phyloP scores from a whole-genome alignment of 495 filamentous ascomycete species.

The Xylaria curta region DNA sequence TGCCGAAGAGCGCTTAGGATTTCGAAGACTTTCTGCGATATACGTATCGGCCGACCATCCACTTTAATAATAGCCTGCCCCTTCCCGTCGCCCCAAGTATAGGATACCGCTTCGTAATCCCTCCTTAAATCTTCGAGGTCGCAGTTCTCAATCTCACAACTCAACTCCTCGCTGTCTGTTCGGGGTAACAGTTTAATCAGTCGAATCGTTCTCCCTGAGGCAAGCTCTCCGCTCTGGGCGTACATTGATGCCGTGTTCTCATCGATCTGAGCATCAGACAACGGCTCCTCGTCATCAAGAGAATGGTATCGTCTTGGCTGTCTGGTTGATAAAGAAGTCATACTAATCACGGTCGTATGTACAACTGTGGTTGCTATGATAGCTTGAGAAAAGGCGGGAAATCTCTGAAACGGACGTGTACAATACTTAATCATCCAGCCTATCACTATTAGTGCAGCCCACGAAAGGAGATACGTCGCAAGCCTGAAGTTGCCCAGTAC shows the following conservation, averaged over 20 bases:
- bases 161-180: conserved; percentile 10
- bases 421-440: conserved; percentile 10
- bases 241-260: conserved; percentile 18
- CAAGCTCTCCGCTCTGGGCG: conserved; percentile 7
- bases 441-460: neutral
- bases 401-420: neutral
- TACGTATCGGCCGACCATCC: conserved; percentile 11
- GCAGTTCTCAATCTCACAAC: conserved; percentile 29
- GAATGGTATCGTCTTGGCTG: neutral
- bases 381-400: conserved; percentile 9
- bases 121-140: neutral
- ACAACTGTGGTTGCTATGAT: conserved; percentile 1
- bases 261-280: conserved; percentile 11
- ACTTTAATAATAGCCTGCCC: conserved; percentile 15
- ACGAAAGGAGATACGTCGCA: conserved; percentile 5
- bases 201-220: conserved; percentile 24
- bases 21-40: conserved; percentile 20
- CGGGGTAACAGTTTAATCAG: conserved; percentile 28
- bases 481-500: conserved; percentile 1
- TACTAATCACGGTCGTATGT: neutral
- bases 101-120: conserved; percentile 37
- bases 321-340: neutral
- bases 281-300: neutral
- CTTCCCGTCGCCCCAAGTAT: conserved; percentile 36
- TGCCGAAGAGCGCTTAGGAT: conserved; percentile 12